Evolutionary conservation across 192 early-diverging fungal species (phyloP).

Genomic region (Mortierella alpina): DNA sequence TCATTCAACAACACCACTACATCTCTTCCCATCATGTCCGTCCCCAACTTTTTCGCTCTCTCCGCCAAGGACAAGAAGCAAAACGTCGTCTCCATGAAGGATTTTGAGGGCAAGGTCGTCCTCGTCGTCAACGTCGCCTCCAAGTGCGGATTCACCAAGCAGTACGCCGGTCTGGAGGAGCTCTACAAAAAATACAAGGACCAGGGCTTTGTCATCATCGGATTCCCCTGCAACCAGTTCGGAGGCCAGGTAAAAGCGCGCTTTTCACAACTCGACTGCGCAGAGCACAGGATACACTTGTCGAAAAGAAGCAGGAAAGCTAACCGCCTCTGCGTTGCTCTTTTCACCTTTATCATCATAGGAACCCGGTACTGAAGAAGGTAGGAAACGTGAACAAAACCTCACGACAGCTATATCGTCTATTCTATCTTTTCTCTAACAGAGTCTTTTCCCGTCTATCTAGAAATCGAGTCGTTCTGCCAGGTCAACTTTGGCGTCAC

Average conservation of each 20-base stretch:
- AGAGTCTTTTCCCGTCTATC: background rate
- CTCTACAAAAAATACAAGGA: slow-evolving; percentile 75
- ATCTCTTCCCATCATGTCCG: slow-evolving; percentile 25
- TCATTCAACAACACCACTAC: background rate
- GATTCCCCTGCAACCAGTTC: slow-evolving; percentile 95
- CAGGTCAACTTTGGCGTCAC: slow-evolving; percentile 78
- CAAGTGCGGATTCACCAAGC: slow-evolving; percentile 88
- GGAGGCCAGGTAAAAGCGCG: slow-evolving; percentile 67
- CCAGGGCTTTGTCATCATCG: slow-evolving; percentile 84
- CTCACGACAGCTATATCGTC: background rate
- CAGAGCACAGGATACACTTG: no score
- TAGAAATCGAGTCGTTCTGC: slow-evolving; percentile 70
- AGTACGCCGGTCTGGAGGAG: slow-evolving; percentile 78
- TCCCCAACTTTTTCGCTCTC: slow-evolving; percentile 62
- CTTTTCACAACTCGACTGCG: background rate
- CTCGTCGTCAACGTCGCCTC: slow-evolving; percentile 93
- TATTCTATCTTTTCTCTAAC: background rate
- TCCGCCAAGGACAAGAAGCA: slow-evolving; percentile 60
- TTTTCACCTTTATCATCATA: background rate
- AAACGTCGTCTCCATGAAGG: slow-evolving; percentile 62
- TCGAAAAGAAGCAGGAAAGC: no score
- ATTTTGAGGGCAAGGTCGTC: slow-evolving; percentile 78
- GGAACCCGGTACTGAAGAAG: slow-evolving; percentile 63
- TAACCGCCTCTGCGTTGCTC: no score
- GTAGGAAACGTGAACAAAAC: slow-evolving; percentile 17